Evolutionary conservation across 1,284 basidiomycete species (phyloP).

Genomic region (Naganishia sp.): DNA sequence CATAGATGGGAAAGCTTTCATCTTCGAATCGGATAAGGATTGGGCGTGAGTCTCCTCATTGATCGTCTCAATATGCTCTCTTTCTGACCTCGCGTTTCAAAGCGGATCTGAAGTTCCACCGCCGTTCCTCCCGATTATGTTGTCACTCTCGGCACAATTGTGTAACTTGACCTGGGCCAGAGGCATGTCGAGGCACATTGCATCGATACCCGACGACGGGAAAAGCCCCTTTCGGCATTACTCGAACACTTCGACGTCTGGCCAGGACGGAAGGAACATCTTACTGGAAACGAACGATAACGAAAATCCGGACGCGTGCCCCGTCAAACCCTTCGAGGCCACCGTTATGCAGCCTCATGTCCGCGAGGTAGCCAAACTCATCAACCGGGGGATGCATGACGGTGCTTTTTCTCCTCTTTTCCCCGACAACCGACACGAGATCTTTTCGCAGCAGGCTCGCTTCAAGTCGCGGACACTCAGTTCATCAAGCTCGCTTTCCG

Average conservation of each 20-base stretch:
- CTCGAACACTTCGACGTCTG: neutral
- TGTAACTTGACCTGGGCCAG: neutral
- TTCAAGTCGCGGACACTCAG: slow-evolving; percentile 11
- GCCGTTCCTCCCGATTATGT: slow-evolving; percentile 26
- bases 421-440: slow-evolving; percentile 2
- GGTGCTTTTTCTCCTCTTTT: neutral
- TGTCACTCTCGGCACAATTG: slow-evolving; percentile 22
- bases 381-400: neutral
- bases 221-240: neutral
- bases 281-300: slow-evolving; percentile 13
- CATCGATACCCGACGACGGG: neutral
- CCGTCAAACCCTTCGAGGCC: neutral
- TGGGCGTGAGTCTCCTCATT: slow-evolving; percentile 27
- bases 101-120: slow-evolving; percentile 16
- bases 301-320: neutral
- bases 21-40: slow-evolving; percentile 17
- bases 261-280: neutral
- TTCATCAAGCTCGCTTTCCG: slow-evolving; percentile 5
- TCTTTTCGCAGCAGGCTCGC: neutral
- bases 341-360: neutral
- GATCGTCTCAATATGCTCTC: neutral
- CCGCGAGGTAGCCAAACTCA: neutral
- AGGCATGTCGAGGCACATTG: neutral
- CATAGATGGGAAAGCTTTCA: slow-evolving; percentile 25
- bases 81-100: neutral